Evolutionary conservation across 1,139 yeast species (phyloP), one percentile per base, ranked within the genome.

Genomic region (Geotrichum macrosporum): DNA sequence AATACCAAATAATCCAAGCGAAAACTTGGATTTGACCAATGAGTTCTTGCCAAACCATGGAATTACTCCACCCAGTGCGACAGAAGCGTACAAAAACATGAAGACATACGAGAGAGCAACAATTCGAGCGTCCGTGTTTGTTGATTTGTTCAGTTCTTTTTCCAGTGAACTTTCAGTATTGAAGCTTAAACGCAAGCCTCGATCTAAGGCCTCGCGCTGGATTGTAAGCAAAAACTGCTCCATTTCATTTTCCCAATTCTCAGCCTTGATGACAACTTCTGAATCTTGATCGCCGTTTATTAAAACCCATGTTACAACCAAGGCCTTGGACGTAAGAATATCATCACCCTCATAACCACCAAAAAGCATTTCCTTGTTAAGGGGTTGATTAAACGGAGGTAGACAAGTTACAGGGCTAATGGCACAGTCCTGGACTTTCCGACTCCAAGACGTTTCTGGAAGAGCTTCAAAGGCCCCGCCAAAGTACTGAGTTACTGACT

Each of bases 21-120:
- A 73, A 55, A 87, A 79, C 55, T 94, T 76, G 0, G 94, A 81
- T 42, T 72, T 70, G 20, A 80, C 74, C 27, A 84, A 67, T 46
- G 66, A 63, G 9, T 53, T 36, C 13, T 56, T 57, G 22, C 57
- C 51, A 42, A 60, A 44, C 13, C 62, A 60, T 1, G 68, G 66
- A 39, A 68, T 50, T 55, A 69, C 73, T 1, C 86, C 82, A 1
- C 94, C 92, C 16, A 87, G 71, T 0, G 96, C 88, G 49, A 87
- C 62, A 0, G 96, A 83, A 0, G 95, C 94, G 62, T 92, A 92
- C 0, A 86, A 55, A 59, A 92, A 88, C 98, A 92, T 92, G n/a
- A 80, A 74, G 32, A 87, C 51, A 60, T 92, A 92, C 1, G 96
- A 88, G 5, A 84, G 61, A 1, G 78, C 69, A 5, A 92, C 77